Base-by-base conservation (phyloP, 2,329 filamentous ascomycete genomes). In the Rhexocercosporidium sp. region DNA sequence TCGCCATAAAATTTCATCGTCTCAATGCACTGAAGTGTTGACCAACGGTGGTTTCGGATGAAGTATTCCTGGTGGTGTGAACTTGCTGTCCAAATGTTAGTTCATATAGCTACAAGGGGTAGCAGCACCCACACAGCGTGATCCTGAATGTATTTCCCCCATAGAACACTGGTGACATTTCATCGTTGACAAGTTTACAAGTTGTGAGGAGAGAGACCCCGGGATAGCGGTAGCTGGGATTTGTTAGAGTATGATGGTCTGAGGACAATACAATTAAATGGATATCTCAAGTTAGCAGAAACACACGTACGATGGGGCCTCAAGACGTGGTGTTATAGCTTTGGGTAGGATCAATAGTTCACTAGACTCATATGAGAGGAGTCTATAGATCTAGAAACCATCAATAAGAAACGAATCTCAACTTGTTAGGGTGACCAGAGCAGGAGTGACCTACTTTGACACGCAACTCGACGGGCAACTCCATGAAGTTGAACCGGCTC, bases 91-190 rank as follows among this genome's bases (percentile, higher is more conserved):
- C 16, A 8, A n/a, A 7, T 22, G 8, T 47, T 20, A 47, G 25
- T 20, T 29, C 9, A n/a, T 14, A 3, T 12, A 47, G 18, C 27
- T 61, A 16, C 41, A 18, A 44, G 46, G n/a, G n/a, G n/a, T 9
- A 56, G 14, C 18, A 1, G 12, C 9, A 65, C 66, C 14, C 62
- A 72, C 70, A 61, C 12, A 77, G 67, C 57, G 66, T 70, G 34
- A 77, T 71, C 37, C 73, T 60, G 66, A 79, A 78, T 6, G 27
- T 65, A 64, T 78, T 78, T 39, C 71, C 62, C 25, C 71, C 56
- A 57, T 79, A 79, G 22, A 79, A 72, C 4, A 78, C 62, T 3
- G 71, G 69, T 7, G 71, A 76, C 11, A 72, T 75, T 68, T 79
- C 77, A 27, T 69, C 59, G 62, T 78, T 75, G 59, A 78, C 66